Base-by-base conservation (phyloP, 139 green algal species). In the Auxenochlorella pyrenoidosa region DNA sequence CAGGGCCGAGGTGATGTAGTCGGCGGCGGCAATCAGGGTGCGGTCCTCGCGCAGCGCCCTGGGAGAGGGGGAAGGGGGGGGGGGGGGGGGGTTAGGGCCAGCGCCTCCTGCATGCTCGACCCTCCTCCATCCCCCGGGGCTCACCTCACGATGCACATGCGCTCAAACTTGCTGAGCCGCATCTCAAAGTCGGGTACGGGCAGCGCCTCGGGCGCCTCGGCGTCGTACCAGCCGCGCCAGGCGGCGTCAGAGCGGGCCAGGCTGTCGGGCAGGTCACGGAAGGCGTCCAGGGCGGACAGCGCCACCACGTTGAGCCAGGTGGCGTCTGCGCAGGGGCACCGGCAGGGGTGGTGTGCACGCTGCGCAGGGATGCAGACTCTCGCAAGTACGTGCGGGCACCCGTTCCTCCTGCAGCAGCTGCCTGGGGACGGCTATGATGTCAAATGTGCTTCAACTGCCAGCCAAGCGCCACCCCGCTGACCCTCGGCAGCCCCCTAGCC, bases 191-290 rank as follows among this genome's bases (percentile, higher is more conserved):
- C 96, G 24, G 96, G 97, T 73, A 98, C 47, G 76, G 66, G 80
- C 16, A 82, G 38, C 4, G 60, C 92, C 92, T 99, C 97, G 36
- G 97, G 97, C 32, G 96, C 95, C 91, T 98, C 97, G 86, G 95
- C 91, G 90, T 98, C 96, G 77, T 98, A 98, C 93, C 93, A 95
- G 59, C 96, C 94, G 60, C 93, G 88, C 97, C 97, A 99, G 83
- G 96, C 91, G 38, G 92, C 92, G 75, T 99, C 97, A 81, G 96
- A 96, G 28, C 94, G 87, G 84, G 94, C 95, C 71, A 99, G 92
- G 26, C 63, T 91, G 91, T 98, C 96, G 19, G 92, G 89, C 32
- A 99, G 93, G 89, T 98, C 96, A 15, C 93, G 86, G 90, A 97
- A 95, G 15, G 94, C 88, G 51, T 96, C 92, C 89, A 98, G 84